phyloP scores from a whole-genome alignment of 2,329 filamentous ascomycete species.

The Apiospora aurea region DNA sequence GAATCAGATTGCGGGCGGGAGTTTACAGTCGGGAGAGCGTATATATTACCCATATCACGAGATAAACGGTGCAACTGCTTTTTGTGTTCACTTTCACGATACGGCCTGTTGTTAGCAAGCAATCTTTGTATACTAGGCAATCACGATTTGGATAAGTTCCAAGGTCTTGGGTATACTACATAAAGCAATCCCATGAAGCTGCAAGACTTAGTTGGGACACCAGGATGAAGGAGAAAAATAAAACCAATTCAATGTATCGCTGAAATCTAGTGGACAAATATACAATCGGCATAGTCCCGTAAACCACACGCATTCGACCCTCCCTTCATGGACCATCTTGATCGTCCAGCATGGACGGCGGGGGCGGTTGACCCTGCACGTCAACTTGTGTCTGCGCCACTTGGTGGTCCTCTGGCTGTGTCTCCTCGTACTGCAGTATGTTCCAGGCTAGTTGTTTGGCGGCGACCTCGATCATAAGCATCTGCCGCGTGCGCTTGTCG shows the following conservation, averaged over 20 bases:
- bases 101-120: not conserved
- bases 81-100: not conserved
- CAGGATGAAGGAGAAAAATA: not conserved
- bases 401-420: slow-evolving; percentile 41
- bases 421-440: slow-evolving; percentile 59
- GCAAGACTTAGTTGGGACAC: not conserved
- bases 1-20: not conserved
- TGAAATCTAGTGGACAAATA: not conserved
- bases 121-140: not conserved
- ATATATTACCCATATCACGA: not conserved
- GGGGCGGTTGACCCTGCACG: slow-evolving; percentile 24
- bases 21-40: not conserved
- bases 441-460: slow-evolving; percentile 62
- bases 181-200: not conserved
- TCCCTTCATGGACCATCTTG: slow-evolving; percentile 13
- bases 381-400: slow-evolving; percentile 30
- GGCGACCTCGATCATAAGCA: slow-evolving; percentile 60
- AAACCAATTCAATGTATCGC: not conserved
- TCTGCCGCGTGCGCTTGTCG: slow-evolving; percentile 52
- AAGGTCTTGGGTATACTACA: slow-evolving; percentile 13
- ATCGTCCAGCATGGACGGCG: slow-evolving; percentile 25
- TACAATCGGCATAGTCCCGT: not conserved
- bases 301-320: not conserved
- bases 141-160: not conserved
- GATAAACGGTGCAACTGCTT: too few relatives aligned